Base-by-base conservation (phyloP, 352 stramenopile genomes). In the Globisporangium iwayamae region DNA sequence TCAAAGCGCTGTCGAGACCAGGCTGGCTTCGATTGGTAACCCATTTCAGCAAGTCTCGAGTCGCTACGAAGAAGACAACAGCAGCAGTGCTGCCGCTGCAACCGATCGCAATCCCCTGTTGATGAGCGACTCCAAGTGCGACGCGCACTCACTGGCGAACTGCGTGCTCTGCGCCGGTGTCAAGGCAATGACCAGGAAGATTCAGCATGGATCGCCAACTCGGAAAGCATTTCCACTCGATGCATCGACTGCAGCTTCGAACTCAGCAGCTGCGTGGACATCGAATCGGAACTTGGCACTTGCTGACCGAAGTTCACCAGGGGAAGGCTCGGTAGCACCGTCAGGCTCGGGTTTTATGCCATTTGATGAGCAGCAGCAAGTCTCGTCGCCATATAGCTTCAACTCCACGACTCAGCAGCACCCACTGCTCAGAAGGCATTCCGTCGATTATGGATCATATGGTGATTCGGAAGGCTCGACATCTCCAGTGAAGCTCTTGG, bases 91-190 rank as follows among this genome's bases (percentile, higher is more conserved):
- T 63, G 22, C 18, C 9, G 9, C 13, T 47, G 22, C 39, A 30
- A 7, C 45, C 16, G 45, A 64, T 25, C 48, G 46, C 4, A 64
- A 50, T 25, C 32, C 58, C 3, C 11, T 64, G 3, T 4, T 64
- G 36, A 56, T 64, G 58, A 57, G 41, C n/a, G 63, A 56, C 38
- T 25, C 41, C 22, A 89, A 84, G 52, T 93, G 84, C 50, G 61
- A 78, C 8, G 58, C 74, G 1, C 84, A 93, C 52, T 66, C 71
- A 22, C 76, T 93, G 8, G 67, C 72, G n/a, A 93, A 90, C 57
- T 93, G 84, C 38, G 82, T 91, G 46, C 65, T 91, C 13, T 93
- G 84, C 46, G 71, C 75, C 18, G 76, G 74, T 10, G 57, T 67
- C 14, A 78, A 76, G 57, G 57, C 61, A 4, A 70, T 74, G 60